Percentiles rank a stretch among this genome's conserved stretches.
Conservation (phyloP, 2,329 filamentous ascomycete genomes). For the Sclerotinia trifoliorum region DNA sequence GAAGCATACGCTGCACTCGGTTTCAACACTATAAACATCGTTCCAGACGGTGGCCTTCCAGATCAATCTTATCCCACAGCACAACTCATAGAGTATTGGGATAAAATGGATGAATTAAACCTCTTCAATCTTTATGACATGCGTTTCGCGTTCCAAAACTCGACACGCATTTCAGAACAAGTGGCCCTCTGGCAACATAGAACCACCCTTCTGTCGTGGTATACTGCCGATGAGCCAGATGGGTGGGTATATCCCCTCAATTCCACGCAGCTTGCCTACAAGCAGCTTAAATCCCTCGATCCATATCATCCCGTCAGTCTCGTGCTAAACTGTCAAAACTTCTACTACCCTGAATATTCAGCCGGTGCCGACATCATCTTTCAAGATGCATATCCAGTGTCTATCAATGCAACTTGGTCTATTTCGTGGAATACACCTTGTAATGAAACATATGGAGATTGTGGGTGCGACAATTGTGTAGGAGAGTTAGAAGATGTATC, state of each 20-base stretch:
- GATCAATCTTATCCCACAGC: slow-evolving; percentile 42
- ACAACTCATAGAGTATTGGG: slow-evolving; percentile 44
- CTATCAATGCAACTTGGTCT: slow-evolving; percentile 48
- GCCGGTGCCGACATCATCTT: slow-evolving; percentile 52
- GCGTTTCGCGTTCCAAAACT: slow-evolving; percentile 37
- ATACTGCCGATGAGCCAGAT: slow-evolving; percentile 56
- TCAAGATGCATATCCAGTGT: slow-evolving; percentile 51
- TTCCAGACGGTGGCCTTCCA: slow-evolving; percentile 43
- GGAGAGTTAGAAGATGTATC: slow-evolving; percentile 47
- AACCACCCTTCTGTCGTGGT: slow-evolving; percentile 48
- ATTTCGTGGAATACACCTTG: slow-evolving; percentile 47
- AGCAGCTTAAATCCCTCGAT: slow-evolving; percentile 47
- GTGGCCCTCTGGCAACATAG: slow-evolving; percentile 35
- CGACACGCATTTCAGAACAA: slow-evolving; percentile 42
- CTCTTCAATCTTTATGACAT: slow-evolving; percentile 47
- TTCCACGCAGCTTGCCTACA: slow-evolving; percentile 46
- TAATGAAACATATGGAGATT: slow-evolving; percentile 53
- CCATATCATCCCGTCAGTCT: slow-evolving; percentile 54
- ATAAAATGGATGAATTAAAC: slow-evolving; percentile 45
- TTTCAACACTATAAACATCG: slow-evolving; percentile 47
- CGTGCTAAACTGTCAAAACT: slow-evolving; percentile 53
- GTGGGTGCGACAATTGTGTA: slow-evolving; percentile 50
- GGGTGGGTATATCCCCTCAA: slow-evolving; percentile 43
- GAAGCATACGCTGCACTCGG: slow-evolving; percentile 44
- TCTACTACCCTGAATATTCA: slow-evolving; percentile 51